Conservation (phyloP, 2,329 filamentous ascomycete genomes). For the Fusarium compactum region DNA sequence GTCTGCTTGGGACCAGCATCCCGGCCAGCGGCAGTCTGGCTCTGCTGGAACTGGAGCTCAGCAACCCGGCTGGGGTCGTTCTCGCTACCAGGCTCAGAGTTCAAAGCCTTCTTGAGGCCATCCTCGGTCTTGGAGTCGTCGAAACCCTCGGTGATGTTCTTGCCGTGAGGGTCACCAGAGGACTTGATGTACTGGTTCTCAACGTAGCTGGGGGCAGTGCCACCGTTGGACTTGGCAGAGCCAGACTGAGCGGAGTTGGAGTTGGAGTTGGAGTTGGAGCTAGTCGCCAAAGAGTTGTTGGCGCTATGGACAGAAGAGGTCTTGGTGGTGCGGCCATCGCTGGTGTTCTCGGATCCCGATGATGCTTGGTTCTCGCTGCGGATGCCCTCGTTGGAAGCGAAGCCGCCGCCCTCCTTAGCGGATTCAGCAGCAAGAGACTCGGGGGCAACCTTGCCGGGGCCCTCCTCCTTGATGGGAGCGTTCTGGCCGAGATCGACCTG, state of each 20-base stretch:
- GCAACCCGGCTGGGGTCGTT: constrained; percentile 62
- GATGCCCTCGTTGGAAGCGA: constrained; percentile 69
- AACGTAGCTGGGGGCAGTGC: constrained; percentile 56
- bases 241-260: constrained; percentile 13
- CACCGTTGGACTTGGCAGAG: constrained; percentile 15
- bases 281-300: constrained; percentile 12
- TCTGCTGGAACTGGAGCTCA: constrained; percentile 56
- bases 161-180: constrained; percentile 57
- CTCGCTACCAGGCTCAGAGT: constrained; percentile 59
- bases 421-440: constrained; percentile 85
- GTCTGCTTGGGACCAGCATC: constrained; percentile 47
- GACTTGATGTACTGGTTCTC: constrained; percentile 50
- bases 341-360: constrained; percentile 15
- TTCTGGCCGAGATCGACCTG: constrained; percentile 62
- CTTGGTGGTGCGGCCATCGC: constrained; percentile 8
- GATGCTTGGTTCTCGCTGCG: constrained; percentile 39
- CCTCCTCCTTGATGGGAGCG: constrained; percentile 67
- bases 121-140: constrained; percentile 51
- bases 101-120: constrained; percentile 55
- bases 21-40: constrained; percentile 39
- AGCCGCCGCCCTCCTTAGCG: constrained; percentile 67
- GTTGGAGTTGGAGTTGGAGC: background rate
- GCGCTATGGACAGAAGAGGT: background rate
- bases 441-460: constrained; percentile 70
- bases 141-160: constrained; percentile 57